Evolutionary conservation across 495 filamentous ascomycete species (phyloP).

Genomic region (Penicillium salamii): DNA sequence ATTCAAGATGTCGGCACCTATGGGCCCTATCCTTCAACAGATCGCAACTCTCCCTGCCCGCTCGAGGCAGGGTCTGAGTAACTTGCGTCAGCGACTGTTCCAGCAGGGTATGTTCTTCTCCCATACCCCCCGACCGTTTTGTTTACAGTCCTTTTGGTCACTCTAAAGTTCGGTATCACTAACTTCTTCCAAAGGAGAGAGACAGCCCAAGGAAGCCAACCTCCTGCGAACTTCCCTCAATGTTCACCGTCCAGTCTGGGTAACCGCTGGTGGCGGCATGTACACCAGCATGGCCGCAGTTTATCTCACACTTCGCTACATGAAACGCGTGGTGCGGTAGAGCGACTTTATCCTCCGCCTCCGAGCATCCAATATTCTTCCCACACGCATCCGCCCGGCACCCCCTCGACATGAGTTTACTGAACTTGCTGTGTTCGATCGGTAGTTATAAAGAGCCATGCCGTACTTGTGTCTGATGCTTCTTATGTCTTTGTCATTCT

Average conservation of each 20-base stretch:
- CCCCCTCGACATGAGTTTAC: conserved; percentile 1
- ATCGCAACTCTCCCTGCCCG: conserved; percentile 24
- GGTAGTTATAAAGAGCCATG: background rate
- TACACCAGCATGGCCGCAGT: conserved; percentile 41
- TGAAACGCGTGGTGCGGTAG: conserved; percentile 25
- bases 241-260: conserved; percentile 43
- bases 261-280: conserved; percentile 34
- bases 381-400: too few relatives aligned
- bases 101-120: conserved; percentile 25
- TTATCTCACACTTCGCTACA: conserved; percentile 37
- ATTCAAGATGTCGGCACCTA: conserved; percentile 24
- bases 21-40: conserved; percentile 23
- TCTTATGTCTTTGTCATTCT: conserved; percentile 7
- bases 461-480: too few relatives aligned
- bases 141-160: too few relatives aligned
- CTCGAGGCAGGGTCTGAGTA: conserved; percentile 28
- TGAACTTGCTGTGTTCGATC: background rate
- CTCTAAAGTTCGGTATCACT: conserved; percentile 6
- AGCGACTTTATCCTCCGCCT: background rate
- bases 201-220: conserved; percentile 31
- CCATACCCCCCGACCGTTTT: background rate
- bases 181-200: conserved; percentile 17
- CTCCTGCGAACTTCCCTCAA: conserved; percentile 37
- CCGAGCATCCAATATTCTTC: background rate
- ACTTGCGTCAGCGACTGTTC: conserved; percentile 29